These are phyloP conservation scores for Eimeria falciformis DNA, from an alignment of 169 alveolate species.

Conservation along the genomic window DNA sequence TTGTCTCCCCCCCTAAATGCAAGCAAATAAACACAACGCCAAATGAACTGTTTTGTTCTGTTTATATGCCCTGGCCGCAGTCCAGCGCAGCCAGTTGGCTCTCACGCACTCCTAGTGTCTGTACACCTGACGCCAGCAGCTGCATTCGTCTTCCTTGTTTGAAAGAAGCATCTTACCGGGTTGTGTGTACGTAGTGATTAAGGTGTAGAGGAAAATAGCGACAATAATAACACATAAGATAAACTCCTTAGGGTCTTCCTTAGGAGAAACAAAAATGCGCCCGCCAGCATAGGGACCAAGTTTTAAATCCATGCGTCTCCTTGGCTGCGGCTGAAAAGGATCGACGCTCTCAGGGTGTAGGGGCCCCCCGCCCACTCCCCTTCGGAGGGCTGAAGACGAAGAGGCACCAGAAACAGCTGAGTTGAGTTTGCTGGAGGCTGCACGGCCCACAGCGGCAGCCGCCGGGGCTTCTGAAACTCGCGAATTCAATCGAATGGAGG, in stretches of 20 bases:
- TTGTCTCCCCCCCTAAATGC: constrained; percentile 39
- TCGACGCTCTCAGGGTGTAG: constrained; percentile 20
- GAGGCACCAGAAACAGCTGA: no score
- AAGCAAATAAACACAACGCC: background rate
- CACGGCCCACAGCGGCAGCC: background rate
- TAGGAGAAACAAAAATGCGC: constrained; percentile 58
- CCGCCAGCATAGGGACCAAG: constrained; percentile 75
- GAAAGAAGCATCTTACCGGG: background rate
- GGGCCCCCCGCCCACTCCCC: constrained; percentile 7
- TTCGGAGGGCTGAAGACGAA: background rate
- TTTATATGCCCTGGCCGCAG: background rate
- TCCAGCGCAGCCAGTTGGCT: no score
- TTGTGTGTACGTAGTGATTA: constrained; percentile 11
- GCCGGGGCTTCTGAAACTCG: background rate
- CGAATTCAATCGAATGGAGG: no score
- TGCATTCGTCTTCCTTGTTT: no score
- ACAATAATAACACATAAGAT: constrained; percentile 26
- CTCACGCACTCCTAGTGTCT: no score
- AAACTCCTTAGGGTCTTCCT: constrained; percentile 72
- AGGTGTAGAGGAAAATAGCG: constrained; percentile 23
- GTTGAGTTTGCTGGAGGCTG: background rate
- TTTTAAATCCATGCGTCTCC: constrained; percentile 66
- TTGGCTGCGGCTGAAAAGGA: constrained; percentile 40
- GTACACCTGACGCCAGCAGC: no score
- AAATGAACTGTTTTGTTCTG: background rate